A percentile compares a stretch with the other conserved stretches of the same genome.
Evolutionary conservation across 2,329 filamentous ascomycete species (phyloP).

Genomic region (Atkinsonella hypoxylon): DNA sequence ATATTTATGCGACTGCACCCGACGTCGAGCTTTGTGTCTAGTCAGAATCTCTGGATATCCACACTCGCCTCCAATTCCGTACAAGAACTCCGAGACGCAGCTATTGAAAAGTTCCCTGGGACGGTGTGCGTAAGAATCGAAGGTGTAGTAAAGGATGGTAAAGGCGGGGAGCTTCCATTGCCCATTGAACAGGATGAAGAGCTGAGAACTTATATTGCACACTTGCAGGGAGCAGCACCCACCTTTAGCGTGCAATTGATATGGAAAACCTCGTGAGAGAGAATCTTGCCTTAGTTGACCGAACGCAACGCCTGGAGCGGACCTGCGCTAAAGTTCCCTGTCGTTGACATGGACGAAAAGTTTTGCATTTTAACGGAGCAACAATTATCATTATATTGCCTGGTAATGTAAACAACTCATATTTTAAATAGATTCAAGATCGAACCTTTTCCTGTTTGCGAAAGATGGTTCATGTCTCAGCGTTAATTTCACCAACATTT

Average conservation of each 20-base stretch:
- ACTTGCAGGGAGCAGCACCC: slow-evolving; percentile 37
- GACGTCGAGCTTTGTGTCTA: slow-evolving; percentile 39
- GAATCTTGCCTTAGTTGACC: too few species aligned
- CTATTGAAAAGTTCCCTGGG: slow-evolving; percentile 48
- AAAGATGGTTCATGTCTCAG: too few species aligned
- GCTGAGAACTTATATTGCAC: slow-evolving; percentile 57
- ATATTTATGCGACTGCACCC: slow-evolving; percentile 61
- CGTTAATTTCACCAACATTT: too few species aligned
- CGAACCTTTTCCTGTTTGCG: too few species aligned
- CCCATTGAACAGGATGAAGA: slow-evolving; percentile 60
- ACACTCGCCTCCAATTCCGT: slow-evolving; percentile 47
- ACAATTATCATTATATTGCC: too few species aligned
- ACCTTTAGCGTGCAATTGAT: slow-evolving; percentile 31
- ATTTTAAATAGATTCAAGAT: too few species aligned
- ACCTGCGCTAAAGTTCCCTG: too few species aligned
- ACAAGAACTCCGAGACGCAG: slow-evolving; percentile 49
- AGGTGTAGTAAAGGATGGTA: slow-evolving; percentile 49
- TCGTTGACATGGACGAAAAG: too few species aligned
- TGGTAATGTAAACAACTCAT: too few species aligned
- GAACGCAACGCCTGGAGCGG: too few species aligned
- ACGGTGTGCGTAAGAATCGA: slow-evolving; percentile 49
- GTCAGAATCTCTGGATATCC: slow-evolving; percentile 50
- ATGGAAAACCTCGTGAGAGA: slow-evolving; percentile 15
- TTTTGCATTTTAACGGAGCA: too few species aligned
- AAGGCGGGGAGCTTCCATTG: slow-evolving; percentile 49